Conservation (phyloP, 108 stramenopile species). For the Skeletonema tropicum region DNA sequence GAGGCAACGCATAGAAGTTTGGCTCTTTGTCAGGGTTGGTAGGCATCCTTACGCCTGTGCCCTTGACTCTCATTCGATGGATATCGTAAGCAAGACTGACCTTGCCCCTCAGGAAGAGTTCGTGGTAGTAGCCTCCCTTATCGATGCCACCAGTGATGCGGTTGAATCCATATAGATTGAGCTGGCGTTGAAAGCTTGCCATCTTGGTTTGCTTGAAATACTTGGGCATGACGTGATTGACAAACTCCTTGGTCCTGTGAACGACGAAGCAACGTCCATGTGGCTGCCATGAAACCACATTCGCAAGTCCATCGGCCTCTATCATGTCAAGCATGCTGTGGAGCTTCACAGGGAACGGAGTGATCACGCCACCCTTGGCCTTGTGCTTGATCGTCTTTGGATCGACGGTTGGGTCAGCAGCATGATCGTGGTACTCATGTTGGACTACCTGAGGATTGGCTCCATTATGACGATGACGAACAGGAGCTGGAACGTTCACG, state of each 20-base stretch:
- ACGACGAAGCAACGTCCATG: constrained; percentile 90
- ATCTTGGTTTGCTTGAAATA: constrained; percentile 91
- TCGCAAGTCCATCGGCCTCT: constrained; percentile 54
- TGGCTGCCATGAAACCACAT: constrained; percentile 86
- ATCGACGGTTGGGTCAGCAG: constrained; percentile 51
- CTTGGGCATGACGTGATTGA: constrained; percentile 76
- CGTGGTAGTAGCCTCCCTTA: constrained; percentile 79
- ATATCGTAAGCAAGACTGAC: constrained; percentile 65
- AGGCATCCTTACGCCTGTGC: constrained; percentile 69
- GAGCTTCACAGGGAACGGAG: constrained; percentile 76
- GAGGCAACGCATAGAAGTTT: constrained; percentile 77
- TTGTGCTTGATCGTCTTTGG: constrained; percentile 53
- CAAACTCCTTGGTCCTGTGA: constrained; percentile 83
- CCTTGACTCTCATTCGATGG: constrained; percentile 82
- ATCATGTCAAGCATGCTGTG: constrained; percentile 74
- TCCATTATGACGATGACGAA: constrained; percentile 8
- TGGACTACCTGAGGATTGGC: constrained; percentile 37
- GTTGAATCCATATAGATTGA: constrained; percentile 92
- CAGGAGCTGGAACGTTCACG: constrained; percentile 6
- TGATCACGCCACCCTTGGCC: constrained; percentile 66
- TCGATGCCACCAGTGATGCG: constrained; percentile 74
- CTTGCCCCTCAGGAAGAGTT: constrained; percentile 75
- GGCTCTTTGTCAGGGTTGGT: constrained; percentile 86
- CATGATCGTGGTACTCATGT: constrained; percentile 81
- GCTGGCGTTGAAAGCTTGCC: constrained; percentile 91